phyloP scores from a whole-genome alignment of 2,329 filamentous ascomycete genomes.

The Arthroderma uncinatum region DNA sequence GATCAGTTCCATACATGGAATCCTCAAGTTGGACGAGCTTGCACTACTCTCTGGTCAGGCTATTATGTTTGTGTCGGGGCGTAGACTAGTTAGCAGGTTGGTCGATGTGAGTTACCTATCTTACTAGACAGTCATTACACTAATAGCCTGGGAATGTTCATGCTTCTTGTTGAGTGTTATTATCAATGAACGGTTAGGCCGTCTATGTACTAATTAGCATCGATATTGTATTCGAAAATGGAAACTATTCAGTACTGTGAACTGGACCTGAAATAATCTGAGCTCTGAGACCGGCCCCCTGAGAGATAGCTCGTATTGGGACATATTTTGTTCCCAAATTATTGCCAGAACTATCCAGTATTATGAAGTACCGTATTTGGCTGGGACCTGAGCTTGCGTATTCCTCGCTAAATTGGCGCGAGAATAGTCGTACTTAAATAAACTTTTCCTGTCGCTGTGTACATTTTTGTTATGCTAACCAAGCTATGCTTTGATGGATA shows the following conservation, averaged over 20 bases:
- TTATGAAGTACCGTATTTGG: background rate
- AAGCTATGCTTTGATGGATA: no score
- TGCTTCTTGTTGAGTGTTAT: background rate
- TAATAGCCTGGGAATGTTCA: background rate
- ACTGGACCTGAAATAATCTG: background rate
- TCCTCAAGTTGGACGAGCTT: constrained; percentile 7
- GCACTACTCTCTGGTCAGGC: background rate
- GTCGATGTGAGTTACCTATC: background rate
- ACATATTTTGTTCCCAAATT: background rate
- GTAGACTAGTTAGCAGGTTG: background rate
- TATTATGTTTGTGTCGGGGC: constrained; percentile 3
- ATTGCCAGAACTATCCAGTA: background rate
- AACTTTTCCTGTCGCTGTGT: no score
- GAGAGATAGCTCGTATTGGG: background rate
- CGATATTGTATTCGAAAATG: background rate
- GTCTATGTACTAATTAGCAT: background rate
- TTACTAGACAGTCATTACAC: background rate
- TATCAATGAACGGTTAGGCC: background rate
- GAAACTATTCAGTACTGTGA: background rate
- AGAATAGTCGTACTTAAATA: background rate
- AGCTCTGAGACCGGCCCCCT: background rate
- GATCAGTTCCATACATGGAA: constrained; percentile 18
- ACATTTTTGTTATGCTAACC: no score
- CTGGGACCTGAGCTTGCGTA: background rate
- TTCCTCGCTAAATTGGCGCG: background rate